A percentile compares a stretch with the other conserved stretches of the same genome.
phyloP scores from a whole-genome alignment of 352 stramenopile species.

The Halophytophthora batemanensis region DNA sequence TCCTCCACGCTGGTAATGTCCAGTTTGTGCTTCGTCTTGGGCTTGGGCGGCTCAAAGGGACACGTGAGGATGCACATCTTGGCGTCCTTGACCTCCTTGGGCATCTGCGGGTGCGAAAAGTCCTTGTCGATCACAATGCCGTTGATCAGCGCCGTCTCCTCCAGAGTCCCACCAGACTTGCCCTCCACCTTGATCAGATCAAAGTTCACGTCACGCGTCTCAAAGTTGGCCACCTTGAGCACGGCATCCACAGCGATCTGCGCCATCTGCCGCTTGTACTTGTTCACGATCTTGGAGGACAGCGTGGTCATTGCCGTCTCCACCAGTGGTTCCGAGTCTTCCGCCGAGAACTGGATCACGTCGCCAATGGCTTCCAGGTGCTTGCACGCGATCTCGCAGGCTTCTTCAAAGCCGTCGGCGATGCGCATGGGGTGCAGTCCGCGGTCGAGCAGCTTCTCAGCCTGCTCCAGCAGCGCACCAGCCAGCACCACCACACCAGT shows the following conservation, averaged over 20 bases:
- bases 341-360: slow-evolving; percentile 93
- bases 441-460: slow-evolving; percentile 94
- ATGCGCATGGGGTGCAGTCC: slow-evolving; percentile 99
- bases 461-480: slow-evolving; percentile 96
- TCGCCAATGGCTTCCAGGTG: slow-evolving; percentile 95
- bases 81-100: slow-evolving; percentile 95
- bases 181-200: slow-evolving; percentile 99
- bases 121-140: slow-evolving; percentile 99
- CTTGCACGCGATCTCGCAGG: slow-evolving; percentile 95
- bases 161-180: slow-evolving; percentile 96
- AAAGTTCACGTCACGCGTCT: slow-evolving; percentile 99
- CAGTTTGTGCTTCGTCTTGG: slow-evolving; percentile 95
- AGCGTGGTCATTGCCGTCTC: slow-evolving; percentile 98
- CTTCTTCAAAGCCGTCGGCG: slow-evolving; percentile 98
- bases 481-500: slow-evolving; percentile 99
- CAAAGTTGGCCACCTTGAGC: slow-evolving; percentile 97
- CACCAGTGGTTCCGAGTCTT: slow-evolving; percentile 95
- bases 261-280: slow-evolving; percentile 98
- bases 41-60: slow-evolving; percentile 99
- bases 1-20: slow-evolving; percentile 96
- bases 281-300: slow-evolving; percentile 99
- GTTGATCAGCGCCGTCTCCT: slow-evolving; percentile 98
- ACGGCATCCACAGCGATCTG: slow-evolving; percentile 98
- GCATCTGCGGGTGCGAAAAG: slow-evolving; percentile 99
- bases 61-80: slow-evolving; percentile 99